Conservation (phyloP, 805 yeast species). For the Ogataea paradorogensis region DNA sequence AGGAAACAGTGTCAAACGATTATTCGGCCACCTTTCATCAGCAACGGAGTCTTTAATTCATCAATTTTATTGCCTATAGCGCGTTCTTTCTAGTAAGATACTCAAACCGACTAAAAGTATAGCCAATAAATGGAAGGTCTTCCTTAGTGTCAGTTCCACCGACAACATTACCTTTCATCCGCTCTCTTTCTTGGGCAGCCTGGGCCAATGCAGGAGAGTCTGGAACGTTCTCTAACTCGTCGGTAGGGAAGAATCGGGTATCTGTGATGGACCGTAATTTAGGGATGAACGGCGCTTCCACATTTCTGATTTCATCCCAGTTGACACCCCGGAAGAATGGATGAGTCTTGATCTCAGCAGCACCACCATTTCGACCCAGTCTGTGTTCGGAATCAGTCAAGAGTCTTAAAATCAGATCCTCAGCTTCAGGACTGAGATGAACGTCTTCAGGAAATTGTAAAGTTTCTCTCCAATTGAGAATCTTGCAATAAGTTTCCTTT, state of each 20-base stretch:
- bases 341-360: slow-evolving; percentile 84
- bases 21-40: too few relatives aligned
- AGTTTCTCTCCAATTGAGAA: slow-evolving; percentile 87
- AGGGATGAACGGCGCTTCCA: slow-evolving; percentile 92
- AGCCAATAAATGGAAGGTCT: slow-evolving; percentile 95
- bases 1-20: too few relatives aligned
- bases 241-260: slow-evolving; percentile 97
- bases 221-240: slow-evolving; percentile 91
- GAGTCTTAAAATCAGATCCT: slow-evolving; percentile 75
- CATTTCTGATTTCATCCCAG: slow-evolving; percentile 84
- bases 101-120: slow-evolving; percentile 93
- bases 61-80: slow-evolving; percentile 16
- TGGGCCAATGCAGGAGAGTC: slow-evolving; percentile 74
- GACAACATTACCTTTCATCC: slow-evolving; percentile 41
- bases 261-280: slow-evolving; percentile 89
- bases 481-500: slow-evolving; percentile 89
- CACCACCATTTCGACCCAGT: slow-evolving; percentile 87
- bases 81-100: slow-evolving; percentile 79
- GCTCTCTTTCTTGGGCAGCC: slow-evolving; percentile 66
- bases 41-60: background rate
- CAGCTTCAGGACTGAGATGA: slow-evolving; percentile 84
- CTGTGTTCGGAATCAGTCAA: slow-evolving; percentile 77
- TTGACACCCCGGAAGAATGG: slow-evolving; percentile 96
- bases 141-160: slow-evolving; percentile 58
- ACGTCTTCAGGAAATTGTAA: slow-evolving; percentile 88